A percentile compares a stretch with the other conserved stretches of the same genome.
phyloP scores from a whole-genome alignment of 2,329 filamentous ascomycete species.

The Ascochyta koolunga region DNA sequence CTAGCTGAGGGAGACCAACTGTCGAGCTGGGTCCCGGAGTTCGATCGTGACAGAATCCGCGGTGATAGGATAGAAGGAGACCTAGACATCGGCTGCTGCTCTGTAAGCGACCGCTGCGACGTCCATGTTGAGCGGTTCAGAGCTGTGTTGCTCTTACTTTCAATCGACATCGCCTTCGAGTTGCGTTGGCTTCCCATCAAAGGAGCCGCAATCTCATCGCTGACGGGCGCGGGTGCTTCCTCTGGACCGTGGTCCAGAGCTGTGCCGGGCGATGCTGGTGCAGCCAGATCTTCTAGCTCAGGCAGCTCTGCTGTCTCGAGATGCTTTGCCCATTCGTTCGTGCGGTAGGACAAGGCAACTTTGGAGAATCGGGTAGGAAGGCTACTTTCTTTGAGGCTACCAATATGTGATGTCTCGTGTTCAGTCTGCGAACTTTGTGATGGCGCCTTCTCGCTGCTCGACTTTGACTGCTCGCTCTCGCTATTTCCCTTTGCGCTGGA shows the following conservation, averaged over 20 bases:
- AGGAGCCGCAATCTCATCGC: conserved; percentile 34
- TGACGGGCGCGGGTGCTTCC: conserved; percentile 63
- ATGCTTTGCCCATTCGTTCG: conserved; percentile 96
- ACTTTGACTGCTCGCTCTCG: conserved; percentile 44
- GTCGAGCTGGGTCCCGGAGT: conserved; percentile 21
- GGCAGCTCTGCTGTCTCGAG: conserved; percentile 77
- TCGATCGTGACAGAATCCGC: conserved; percentile 28
- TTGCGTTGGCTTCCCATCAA: conserved; percentile 24
- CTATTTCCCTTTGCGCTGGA: conserved; percentile 25
- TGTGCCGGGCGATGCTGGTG: conserved; percentile 53
- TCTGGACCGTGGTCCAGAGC: conserved; percentile 45
- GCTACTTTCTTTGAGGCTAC: conserved; percentile 54
- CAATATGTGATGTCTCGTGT: conserved; percentile 49
- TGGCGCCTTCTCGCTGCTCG: conserved; percentile 45
- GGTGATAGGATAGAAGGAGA: conserved; percentile 26
- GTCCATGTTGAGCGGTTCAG: conserved; percentile 31
- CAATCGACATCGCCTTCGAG: conserved; percentile 34
- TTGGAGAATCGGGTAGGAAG: conserved; percentile 76
- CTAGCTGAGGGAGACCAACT: conserved; percentile 36
- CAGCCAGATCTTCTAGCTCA: conserved; percentile 65
- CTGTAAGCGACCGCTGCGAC: conserved; percentile 26
- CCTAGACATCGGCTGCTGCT: conserved; percentile 22
- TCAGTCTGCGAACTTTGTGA: conserved; percentile 36
- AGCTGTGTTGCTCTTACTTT: conserved; percentile 26
- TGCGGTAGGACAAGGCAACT: conserved; percentile 81